Conservation (phyloP, 352 stramenopile genomes). For the Paralagenidium karlingii region DNA sequence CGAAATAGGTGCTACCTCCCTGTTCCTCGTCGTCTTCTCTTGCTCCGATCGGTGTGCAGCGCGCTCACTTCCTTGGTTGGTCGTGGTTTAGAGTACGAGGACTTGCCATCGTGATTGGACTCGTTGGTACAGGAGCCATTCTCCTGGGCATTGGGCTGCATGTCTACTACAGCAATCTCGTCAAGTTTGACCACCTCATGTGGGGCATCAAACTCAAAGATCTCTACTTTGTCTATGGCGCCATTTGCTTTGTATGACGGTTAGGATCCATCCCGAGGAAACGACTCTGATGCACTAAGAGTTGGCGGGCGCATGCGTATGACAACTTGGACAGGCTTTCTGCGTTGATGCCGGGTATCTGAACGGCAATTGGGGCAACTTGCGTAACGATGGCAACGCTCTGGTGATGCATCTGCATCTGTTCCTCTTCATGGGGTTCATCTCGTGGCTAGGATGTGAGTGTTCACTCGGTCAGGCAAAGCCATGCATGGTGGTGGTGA, state of each 20-base stretch:
- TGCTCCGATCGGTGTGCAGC: slow-evolving; percentile 33
- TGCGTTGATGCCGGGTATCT: slow-evolving; percentile 61
- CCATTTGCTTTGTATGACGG: slow-evolving; percentile 17
- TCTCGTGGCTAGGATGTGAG: slow-evolving; percentile 11
- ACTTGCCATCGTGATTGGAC: too few species aligned
- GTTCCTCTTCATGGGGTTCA: slow-evolving; percentile 39
- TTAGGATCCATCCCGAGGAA: too few species aligned
- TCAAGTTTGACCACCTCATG: slow-evolving; percentile 24
- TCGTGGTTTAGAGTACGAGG: too few species aligned
- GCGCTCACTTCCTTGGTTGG: not conserved
- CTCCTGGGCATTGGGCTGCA: slow-evolving; percentile 27
- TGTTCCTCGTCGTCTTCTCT: slow-evolving; percentile 41
- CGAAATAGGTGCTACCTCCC: slow-evolving; percentile 38
- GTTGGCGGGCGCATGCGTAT: not conserved
- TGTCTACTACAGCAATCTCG: slow-evolving; percentile 30
- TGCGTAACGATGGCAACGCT: slow-evolving; percentile 44
- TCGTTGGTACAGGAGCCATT: not conserved
- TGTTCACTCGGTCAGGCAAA: too few species aligned
- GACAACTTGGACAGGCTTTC: slow-evolving; percentile 9
- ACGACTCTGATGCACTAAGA: too few species aligned
- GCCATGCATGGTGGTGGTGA: too few species aligned
- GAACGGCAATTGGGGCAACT: slow-evolving; percentile 33
- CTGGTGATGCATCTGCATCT: slow-evolving; percentile 59
- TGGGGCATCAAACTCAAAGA: slow-evolving; percentile 23
- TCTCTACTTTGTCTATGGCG: slow-evolving; percentile 59